A percentile compares a stretch with the other conserved stretches of the same genome.
Evolutionary conservation across 2,329 filamentous ascomycete genomes (phyloP).

Genomic region (Camillea tinctor): DNA sequence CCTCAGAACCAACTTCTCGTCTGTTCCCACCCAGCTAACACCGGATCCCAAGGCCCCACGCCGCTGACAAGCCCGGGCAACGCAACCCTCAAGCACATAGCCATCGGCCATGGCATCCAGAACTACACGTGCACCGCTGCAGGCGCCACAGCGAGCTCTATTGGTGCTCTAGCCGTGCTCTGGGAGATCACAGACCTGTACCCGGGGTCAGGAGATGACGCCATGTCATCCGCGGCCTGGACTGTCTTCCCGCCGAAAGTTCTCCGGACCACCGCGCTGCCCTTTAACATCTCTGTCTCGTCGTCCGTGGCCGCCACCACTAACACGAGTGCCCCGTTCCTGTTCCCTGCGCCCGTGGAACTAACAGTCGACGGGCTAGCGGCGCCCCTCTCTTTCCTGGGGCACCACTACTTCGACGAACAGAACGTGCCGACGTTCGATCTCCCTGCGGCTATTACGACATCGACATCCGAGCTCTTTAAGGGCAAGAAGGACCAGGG

Average conservation of each 20-base stretch:
- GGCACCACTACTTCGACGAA: conserved; percentile 66
- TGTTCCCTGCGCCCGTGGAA: conserved; percentile 41
- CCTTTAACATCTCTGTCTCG: conserved; percentile 44
- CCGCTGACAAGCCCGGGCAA: conserved; percentile 45
- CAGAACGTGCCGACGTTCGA: conserved; percentile 58
- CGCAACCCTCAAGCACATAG: conserved; percentile 51
- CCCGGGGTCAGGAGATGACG: conserved; percentile 40
- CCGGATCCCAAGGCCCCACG: conserved; percentile 26
- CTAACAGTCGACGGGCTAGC: conserved; percentile 37
- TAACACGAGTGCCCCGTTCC: conserved; percentile 43
- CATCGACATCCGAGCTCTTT: conserved; percentile 39
- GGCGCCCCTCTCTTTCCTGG: conserved; percentile 45
- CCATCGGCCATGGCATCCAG: conserved; percentile 63
- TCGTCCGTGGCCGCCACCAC: conserved; percentile 23
- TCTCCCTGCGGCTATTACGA: conserved; percentile 38
- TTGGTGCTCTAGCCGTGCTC: conserved; percentile 58
- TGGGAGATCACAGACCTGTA: conserved; percentile 57
- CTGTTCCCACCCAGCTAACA: conserved; percentile 6
- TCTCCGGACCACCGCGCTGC: conserved; percentile 42
- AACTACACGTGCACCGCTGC: conserved; percentile 61
- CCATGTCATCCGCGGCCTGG: conserved; percentile 41
- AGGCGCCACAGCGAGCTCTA: conserved; percentile 36
- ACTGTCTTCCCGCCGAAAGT: conserved; percentile 39
- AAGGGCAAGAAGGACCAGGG: conserved; percentile 48
- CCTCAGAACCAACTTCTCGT: background rate